These are phyloP conservation scores for Chaetomium olivaceum DNA, from an alignment of 2,329 filamentous ascomycete genomes.

Conservation along the genomic window DNA sequence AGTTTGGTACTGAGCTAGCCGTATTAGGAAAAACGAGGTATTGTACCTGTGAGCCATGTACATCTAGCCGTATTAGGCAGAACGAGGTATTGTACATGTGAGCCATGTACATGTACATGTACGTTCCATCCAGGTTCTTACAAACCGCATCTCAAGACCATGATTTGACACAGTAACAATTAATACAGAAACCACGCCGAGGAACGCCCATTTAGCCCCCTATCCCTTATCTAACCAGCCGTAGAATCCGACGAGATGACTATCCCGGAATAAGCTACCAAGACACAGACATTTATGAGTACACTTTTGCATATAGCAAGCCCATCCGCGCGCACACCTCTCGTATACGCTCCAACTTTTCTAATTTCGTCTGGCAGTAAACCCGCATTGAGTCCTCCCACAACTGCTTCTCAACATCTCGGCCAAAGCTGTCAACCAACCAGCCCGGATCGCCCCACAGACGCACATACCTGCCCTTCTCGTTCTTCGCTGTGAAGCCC, in stretches of 20 bases:
- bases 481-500: constrained; percentile 29
- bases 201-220: neutral
- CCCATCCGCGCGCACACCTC: constrained; percentile 41
- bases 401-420: constrained; percentile 40
- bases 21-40: neutral
- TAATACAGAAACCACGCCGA: neutral
- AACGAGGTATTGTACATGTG: too few relatives aligned
- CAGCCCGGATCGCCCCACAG: constrained; percentile 37
- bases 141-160: too few relatives aligned
- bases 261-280: too few relatives aligned
- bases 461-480: constrained; percentile 31
- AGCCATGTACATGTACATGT: too few relatives aligned
- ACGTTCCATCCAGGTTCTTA: too few relatives aligned
- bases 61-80: too few relatives aligned
- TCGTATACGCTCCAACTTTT: constrained; percentile 8
- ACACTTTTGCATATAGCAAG: constrained; percentile 46
- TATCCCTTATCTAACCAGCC: neutral
- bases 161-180: too few relatives aligned
- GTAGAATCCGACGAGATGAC: too few relatives aligned
- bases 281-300: neutral
- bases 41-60: neutral
- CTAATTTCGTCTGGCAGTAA: constrained; percentile 34
- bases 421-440: constrained; percentile 34
- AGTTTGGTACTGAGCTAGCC: neutral
- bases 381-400: constrained; percentile 39